Evolutionary conservation across 768 basidiomycete genomes (phyloP), one percentile per base, ranked within the genome.

Genomic region (Mycena albidolilacea): DNA sequence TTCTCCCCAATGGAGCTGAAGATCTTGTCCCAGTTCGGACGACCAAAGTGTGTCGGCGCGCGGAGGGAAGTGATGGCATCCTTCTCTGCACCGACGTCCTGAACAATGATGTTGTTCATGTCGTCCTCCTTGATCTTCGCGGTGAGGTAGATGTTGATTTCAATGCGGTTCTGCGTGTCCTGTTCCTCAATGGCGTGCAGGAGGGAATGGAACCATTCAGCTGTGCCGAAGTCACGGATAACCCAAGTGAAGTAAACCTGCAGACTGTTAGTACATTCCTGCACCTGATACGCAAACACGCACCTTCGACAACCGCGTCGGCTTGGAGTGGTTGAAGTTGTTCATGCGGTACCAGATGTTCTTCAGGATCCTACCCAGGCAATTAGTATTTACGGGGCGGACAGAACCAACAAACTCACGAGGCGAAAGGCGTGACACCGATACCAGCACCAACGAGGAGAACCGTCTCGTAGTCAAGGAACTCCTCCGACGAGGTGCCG

Each of bases 311-410:
- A 98, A 88, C 64, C 95, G 89, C 2, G 96, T 97, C 23, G 91
- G 90, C 83, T 92, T 93, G 35, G 89, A 90, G 76, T 86, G 84
- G 79, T 93, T 90, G 79, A 96, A 88, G 84, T 93, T 93, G 84
- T 97, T 98, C 93, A 97, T 94, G 71, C 96, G 93, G 85, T 98
- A 98, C 96, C 96, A 97, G 79, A 97, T 95, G 19, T 92, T 92
- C 83, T 97, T 95, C 69, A 95, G 82, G 77, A 95, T 95, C 65
- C 93, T 94, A 23, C 74, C 5, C 35, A 37, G 70, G 21, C 30
- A 10, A n/a, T 67, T 63, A 69, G 50, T 21, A 52, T 54, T 14
- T 52, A 41, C 0, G 19, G 57, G 54, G 46, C 50, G 5, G 2
- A 35, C 48, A 61, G 30, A 19, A 62, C 54, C 17, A 7, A 37